Evolutionary conservation across 495 filamentous ascomycete genomes (phyloP), one percentile per base, ranked within the genome.

Genomic region (Thozetella sp.): DNA sequence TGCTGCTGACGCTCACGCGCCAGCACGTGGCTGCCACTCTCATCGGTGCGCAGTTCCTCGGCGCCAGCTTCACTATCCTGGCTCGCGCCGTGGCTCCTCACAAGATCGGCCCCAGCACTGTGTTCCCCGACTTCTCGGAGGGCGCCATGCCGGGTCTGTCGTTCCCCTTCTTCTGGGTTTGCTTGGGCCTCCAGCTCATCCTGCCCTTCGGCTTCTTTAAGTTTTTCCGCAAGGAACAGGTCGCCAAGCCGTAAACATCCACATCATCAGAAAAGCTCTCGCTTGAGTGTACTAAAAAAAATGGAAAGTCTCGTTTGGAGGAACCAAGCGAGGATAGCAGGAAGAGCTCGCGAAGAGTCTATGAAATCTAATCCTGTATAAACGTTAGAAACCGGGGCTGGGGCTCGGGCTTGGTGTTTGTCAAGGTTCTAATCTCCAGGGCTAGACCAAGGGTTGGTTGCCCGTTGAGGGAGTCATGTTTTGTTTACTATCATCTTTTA

Each of bases 161-260:
- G 1, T 83, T 83, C 59, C 74, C 79, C 4, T 84, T 80, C 76
- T 92, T 91, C 66, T 92, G 88, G 88, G 70, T 89, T 57, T 82
- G 78, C 4, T 60, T 91, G 4, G 51, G 80, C 2, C 72, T 83
- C 59, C 89, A 91, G 67, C 55, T 87, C 24, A 64, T 78, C 30
- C 83, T 91, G 58, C 88, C 85, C 64, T 69, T 84, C 43, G 85
- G 86, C 13, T 88, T 87, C 64, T 78, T 87, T 17, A 73, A 81
- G 62, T 89, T 88, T 72, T 90, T 90, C 74, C 78, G 88, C 51
- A 88, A 87, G 75, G 88, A 89, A 70, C 87, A 90, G 68, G 79
- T 90, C 57, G 81, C 78, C 27, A 90, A 90, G 76, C 88, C 88
- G 15, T 87, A 22, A 63, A 48, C 43, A 48, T n/a, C 9, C 43